phyloP scores from a whole-genome alignment of 2,329 filamentous ascomycete genomes.

The Neofusicoccum sp. region DNA sequence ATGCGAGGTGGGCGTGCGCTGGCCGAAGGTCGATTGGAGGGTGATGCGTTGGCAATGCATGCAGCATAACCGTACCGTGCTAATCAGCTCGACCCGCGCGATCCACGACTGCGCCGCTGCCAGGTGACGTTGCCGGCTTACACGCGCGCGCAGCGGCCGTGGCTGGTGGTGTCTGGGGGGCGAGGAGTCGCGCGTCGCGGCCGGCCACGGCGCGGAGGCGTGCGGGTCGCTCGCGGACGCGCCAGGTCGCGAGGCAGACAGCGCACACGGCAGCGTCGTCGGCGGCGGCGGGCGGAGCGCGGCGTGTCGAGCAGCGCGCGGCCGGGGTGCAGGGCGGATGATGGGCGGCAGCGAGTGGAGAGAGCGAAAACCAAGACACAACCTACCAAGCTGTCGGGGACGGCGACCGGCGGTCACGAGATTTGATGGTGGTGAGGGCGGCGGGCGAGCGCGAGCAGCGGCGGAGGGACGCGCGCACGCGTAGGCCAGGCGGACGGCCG shows the following conservation, averaged over 20 bases:
- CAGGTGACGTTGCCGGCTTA: constrained; percentile 14
- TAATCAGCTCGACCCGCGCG: constrained; percentile 8
- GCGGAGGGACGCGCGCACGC: constrained; percentile 2
- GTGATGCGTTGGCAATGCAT: constrained; percentile 48
- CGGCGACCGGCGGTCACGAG: constrained; percentile 39
- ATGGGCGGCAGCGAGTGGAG: constrained; percentile 22
- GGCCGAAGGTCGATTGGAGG: constrained; percentile 43
- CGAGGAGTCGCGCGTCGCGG: constrained; percentile 23
- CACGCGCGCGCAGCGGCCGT: constrained; percentile 13
- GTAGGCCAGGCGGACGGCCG: background rate
- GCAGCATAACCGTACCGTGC: constrained; percentile 19
- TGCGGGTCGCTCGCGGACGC: background rate
- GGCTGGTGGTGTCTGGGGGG: constrained; percentile 10
- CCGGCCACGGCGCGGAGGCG: constrained; percentile 15
- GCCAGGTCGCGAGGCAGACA: background rate
- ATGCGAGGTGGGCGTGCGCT: constrained; percentile 26
- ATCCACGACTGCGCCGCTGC: constrained; percentile 16
- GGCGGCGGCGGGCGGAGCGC: background rate
- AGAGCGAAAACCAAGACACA: constrained; percentile 24
- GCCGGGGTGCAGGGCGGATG: background rate
- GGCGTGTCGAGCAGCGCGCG: constrained; percentile 2
- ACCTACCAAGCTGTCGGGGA: constrained; percentile 40
- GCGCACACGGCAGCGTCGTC: background rate
- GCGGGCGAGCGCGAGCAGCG: background rate
- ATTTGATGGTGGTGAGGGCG: constrained; percentile 26